Evolutionary conservation across 2,329 filamentous ascomycete genomes (phyloP), one percentile per base, ranked within the genome.

Genomic region (Berkeleyomyces basicola): DNA sequence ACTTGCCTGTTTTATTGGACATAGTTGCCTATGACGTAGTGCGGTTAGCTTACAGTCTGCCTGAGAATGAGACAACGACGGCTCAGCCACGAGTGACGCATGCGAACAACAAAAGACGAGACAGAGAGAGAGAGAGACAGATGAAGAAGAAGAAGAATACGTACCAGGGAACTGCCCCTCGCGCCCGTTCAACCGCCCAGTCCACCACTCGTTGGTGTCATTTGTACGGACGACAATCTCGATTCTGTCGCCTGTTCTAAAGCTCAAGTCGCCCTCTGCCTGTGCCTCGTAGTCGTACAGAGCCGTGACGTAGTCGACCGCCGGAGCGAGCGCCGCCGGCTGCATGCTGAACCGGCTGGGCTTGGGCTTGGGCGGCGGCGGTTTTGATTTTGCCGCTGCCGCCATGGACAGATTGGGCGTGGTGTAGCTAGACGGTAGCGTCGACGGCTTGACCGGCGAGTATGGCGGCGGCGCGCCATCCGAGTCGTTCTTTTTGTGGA

Each of bases 121-220:
- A 44, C 14, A 42, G 40, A 43, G 46, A 11, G 58, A 46, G 58
- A 39, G 7, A 37, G 36, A 43, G 7, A 46, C 40, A 43, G n/a
- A n/a, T 5, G 23, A 23, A 23, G 23, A 23, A 23, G 23, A 23
- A 23, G 2, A 23, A 49, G 23, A 36, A 40, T 31, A 72, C 83
- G 71, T 79, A 96, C 93, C 93, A 75, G 93, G 93, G 72, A 99
- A 99, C 71, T 97, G 92, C 36, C 93, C 93, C 70, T 88, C 78
- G 74, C 86, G 86, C 58, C 87, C 90, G 64, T 86, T 79, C 61
- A 95, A 71, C 71, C 83, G 88, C 44, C 93, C 93, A 7, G 80
- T 85, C 93, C 93, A 99, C 93, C 93, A 99, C 74, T 99, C 93
- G 68, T 99, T 97, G 60, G 89, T 85, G 69, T 96, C 96, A 66